Base-by-base conservation (phyloP, 2,329 filamentous ascomycete genomes). In the Huntiella omanensis region DNA sequence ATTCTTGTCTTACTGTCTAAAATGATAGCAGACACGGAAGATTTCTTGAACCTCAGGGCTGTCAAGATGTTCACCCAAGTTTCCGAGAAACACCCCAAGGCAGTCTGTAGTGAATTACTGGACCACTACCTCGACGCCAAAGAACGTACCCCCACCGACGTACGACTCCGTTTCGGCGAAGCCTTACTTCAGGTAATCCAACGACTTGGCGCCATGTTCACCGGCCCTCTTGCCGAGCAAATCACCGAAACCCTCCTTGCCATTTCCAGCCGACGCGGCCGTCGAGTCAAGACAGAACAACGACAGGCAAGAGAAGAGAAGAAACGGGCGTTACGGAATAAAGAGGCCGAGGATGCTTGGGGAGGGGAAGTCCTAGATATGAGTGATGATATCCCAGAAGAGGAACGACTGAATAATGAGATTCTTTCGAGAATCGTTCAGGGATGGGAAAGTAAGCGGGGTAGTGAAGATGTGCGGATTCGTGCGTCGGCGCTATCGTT, bases 31-130 rank as follows among this genome's bases (percentile, higher is more conserved):
- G 77, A 82, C 42, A 64, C 68, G 4, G 81, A 85, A 47, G 78
- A 82, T 47, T 86, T 79, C 55, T 76, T 84, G 50, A 80, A 81
- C 54, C 63, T 80, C 2, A 69, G 74, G n/a, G 71, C 75, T 12
- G 73, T 85, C 50, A 75, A 74, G 51, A 67, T 78, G 1, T 73
- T 83, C 49, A 70, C 71, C 0, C 69, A 74, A 17, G 59, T 86
- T 8, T 71, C 77, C 0, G 61, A 67, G 51, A 68, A 64, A 47
- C 78, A 83, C 43, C 76, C 79, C 0, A 71, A 68, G 37, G 70
- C 77, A 0, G 75, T 77, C 0, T 62, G 71, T 3, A 67, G 64
- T 16, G 77, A 83, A 53, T 61, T 85, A 0, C 60, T 80, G 0
- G 77, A 83, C 17, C 69, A 74, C 37, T 85, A 84, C 52, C 59